Conservation (phyloP, 768 basidiomycete genomes). For the Lyophyllum shimeji region DNA sequence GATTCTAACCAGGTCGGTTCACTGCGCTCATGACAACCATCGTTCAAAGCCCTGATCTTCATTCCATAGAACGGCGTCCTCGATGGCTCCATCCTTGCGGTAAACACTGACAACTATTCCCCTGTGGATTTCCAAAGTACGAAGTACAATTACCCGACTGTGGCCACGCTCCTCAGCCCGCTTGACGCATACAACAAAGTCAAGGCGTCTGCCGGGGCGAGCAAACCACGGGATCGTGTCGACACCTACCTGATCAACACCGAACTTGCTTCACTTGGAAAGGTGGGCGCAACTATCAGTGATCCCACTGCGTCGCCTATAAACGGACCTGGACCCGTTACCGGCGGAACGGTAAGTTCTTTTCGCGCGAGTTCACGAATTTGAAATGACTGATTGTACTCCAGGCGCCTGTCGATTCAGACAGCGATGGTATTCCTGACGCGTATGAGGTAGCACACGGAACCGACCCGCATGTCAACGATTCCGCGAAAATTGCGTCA, state of each 20-base stretch:
- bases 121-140: conserved; percentile 30
- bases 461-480: conserved; percentile 28
- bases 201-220: conserved; percentile 28
- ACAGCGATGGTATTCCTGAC: conserved; percentile 34
- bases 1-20: conserved; percentile 26
- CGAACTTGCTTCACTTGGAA: conserved; percentile 32
- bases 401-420: conserved; percentile 28
- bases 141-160: conserved; percentile 31
- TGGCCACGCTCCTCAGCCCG: conserved; percentile 26
- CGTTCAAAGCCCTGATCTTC: background rate
- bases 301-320: conserved; percentile 28
- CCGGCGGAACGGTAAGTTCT: conserved; percentile 27
- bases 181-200: conserved; percentile 30
- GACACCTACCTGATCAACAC: conserved; percentile 32
- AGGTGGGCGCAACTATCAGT: conserved; percentile 30
- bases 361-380: background rate
- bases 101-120: conserved; percentile 29
- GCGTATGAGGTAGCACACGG: conserved; percentile 31
- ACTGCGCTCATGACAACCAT: background rate
- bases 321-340: conserved; percentile 30
- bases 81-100: conserved; percentile 27
- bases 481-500: conserved; percentile 28
- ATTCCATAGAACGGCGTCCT: conserved; percentile 25
- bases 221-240: conserved; percentile 31
- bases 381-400: background rate